These are phyloP conservation scores for Apiospora kogelbergensis DNA, from an alignment of 2,329 filamentous ascomycete species.

Conservation along the genomic window DNA sequence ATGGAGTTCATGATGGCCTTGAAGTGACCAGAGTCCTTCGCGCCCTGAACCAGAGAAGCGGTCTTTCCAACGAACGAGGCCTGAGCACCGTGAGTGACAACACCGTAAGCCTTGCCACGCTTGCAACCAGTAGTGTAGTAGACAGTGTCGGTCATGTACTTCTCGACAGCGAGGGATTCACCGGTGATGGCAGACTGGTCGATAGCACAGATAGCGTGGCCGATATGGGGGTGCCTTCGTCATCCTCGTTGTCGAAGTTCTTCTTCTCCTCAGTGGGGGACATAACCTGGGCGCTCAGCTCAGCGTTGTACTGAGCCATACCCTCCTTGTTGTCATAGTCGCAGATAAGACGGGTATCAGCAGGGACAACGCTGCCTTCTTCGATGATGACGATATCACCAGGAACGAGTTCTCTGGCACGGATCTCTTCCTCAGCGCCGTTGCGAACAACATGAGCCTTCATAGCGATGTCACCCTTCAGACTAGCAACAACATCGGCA, in stretches of 20 bases:
- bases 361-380: slow-evolving; percentile 67
- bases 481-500: slow-evolving; percentile 67
- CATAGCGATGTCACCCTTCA: slow-evolving; percentile 77
- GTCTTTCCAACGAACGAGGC: slow-evolving; percentile 74
- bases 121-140: slow-evolving; percentile 78
- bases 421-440: slow-evolving; percentile 64
- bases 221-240: slow-evolving; percentile 58
- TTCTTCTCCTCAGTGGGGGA: slow-evolving; percentile 51
- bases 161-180: slow-evolving; percentile 71
- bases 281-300: slow-evolving; percentile 57
- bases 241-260: slow-evolving; percentile 59
- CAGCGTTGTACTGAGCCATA: slow-evolving; percentile 65
- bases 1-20: slow-evolving; percentile 80
- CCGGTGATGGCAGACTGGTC: slow-evolving; percentile 76
- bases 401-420: slow-evolving; percentile 68
- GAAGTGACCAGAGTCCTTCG: slow-evolving; percentile 71
- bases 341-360: slow-evolving; percentile 69
- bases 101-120: slow-evolving; percentile 69
- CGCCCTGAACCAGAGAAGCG: slow-evolving; percentile 67
- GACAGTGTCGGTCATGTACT: slow-evolving; percentile 69
- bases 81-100: slow-evolving; percentile 62
- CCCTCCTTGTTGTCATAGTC: slow-evolving; percentile 67
- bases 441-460: slow-evolving; percentile 66
- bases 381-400: slow-evolving; percentile 72
- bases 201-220: slow-evolving; percentile 64